A percentile compares a stretch with the other conserved stretches of the same genome.
These are phyloP conservation scores for Abortiporus biennis DNA, from an alignment of 1,284 basidiomycete species.

Conservation along the genomic window DNA sequence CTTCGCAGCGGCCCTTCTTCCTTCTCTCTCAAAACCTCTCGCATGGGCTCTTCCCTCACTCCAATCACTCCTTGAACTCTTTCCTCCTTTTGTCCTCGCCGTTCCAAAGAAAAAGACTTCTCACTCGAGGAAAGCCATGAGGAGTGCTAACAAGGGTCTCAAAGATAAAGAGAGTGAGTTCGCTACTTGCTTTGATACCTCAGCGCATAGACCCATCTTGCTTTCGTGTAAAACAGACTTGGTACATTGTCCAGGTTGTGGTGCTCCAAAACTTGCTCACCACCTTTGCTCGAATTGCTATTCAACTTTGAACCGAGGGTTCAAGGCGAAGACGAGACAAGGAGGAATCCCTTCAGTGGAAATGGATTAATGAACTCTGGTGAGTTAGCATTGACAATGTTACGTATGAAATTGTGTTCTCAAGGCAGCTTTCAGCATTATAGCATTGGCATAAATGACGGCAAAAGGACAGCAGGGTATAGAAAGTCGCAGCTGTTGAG, in stretches of 20 bases:
- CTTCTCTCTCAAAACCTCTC: constrained; percentile 26
- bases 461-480: too few relatives aligned
- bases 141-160: constrained; percentile 89
- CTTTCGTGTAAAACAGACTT: constrained; percentile 53
- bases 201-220: neutral
- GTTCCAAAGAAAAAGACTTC: constrained; percentile 95
- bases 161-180: constrained; percentile 88
- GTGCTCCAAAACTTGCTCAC: constrained; percentile 82
- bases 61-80: constrained; percentile 68
- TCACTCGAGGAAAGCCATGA: constrained; percentile 94
- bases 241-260: constrained; percentile 90
- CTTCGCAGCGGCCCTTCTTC: constrained; percentile 23
- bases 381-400: too few relatives aligned
- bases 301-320: constrained; percentile 65
- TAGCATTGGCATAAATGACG: too few relatives aligned
- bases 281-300: constrained; percentile 87
- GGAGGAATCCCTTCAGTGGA: too few relatives aligned
- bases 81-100: constrained; percentile 86
- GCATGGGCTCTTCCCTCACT: constrained; percentile 46
- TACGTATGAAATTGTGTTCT: too few relatives aligned
- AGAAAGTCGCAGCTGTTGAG: too few relatives aligned
- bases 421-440: too few relatives aligned
- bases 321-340: constrained; percentile 40
- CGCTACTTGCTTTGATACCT: constrained; percentile 10
- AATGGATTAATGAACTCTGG: too few relatives aligned